Evolutionary conservation across 768 basidiomycete species (phyloP), one percentile per base, ranked within the genome.

Genomic region (Fibroporia radiculosa): DNA sequence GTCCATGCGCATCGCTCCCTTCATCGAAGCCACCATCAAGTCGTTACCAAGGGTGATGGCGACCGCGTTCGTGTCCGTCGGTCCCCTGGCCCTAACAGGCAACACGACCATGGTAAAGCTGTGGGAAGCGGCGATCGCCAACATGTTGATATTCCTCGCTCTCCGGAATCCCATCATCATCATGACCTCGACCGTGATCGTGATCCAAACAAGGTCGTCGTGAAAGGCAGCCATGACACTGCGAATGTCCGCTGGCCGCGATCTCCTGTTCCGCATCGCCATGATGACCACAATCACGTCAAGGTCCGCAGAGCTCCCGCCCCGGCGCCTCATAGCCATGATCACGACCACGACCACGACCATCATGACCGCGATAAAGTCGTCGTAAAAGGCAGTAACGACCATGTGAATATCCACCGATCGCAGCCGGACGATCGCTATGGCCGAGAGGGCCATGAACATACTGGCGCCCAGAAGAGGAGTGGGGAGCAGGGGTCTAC

Each of bases 201-300:
- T n/a, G n/a, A n/a, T n/a, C 35, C 31, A 25, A 18, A 41, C 33
- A 28, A 28, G 19, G 43, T 49, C 14, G 33, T 49, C 31, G 49
- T 60, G 26, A 46, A 47, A 16, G 60, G 59, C 35, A 45, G 56
- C 35, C 24, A 56, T 32, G 58, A 59, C 16, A 51, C 48, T 18
- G 55, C 57, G 33, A 38, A 58, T 45, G 49, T 53, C 23, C 49
- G 49, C 37, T 45, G 34, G 42, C 27, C 18, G 12, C 43, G 25
- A 32, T 20, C 42, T 10, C 43, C 48, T 35, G 12, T 44, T 37
- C 47, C 33, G 12, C 46, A 44, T 44, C 48, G 53, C 31, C 51
- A 44, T 36, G 48, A 50, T 25, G 26, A 54, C 25, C 37, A 48
- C n/a, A n/a, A n/a, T n/a, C n/a, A n/a, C n/a, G n/a, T n/a, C n/a